Conservation (phyloP, 2,329 filamentous ascomycete genomes). For the Colletotrichum simmondsii region DNA sequence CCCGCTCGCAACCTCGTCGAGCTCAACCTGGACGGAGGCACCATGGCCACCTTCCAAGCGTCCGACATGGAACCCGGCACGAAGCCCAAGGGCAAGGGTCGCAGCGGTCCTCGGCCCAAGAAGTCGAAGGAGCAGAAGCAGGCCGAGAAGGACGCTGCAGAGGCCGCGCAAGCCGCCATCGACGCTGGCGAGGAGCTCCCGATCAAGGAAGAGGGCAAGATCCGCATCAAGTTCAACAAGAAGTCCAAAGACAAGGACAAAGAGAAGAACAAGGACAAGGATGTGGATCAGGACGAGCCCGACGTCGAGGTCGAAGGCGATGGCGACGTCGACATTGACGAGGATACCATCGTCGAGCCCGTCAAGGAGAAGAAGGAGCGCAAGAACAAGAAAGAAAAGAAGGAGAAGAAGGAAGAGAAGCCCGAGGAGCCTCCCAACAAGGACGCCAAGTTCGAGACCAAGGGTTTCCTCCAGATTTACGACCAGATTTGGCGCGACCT, state of each 20-base stretch:
- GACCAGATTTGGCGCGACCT: constrained; percentile 98
- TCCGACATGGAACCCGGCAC: constrained; percentile 63
- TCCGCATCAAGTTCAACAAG: constrained; percentile 72
- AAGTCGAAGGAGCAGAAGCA: constrained; percentile 92
- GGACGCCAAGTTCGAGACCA: constrained; percentile 80
- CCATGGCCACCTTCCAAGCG: constrained; percentile 85
- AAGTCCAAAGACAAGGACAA: constrained; percentile 56
- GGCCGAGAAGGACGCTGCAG: constrained; percentile 83
- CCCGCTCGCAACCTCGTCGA: constrained; percentile 74
- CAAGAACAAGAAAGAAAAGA: constrained; percentile 57
- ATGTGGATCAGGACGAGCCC: constrained; percentile 44
- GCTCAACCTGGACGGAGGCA: constrained; percentile 85
- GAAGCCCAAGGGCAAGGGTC: constrained; percentile 61
- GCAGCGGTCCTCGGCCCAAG: constrained; percentile 78
- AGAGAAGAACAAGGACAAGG: constrained; percentile 52
- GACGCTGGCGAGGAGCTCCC: constrained; percentile 82
- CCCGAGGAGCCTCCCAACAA: constrained; percentile 63
- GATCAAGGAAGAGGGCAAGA: constrained; percentile 67
- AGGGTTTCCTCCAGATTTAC: constrained; percentile 96
- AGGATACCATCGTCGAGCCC: constrained; percentile 46
- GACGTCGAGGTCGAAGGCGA: constrained; percentile 50
- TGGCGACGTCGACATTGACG: constrained; percentile 43
- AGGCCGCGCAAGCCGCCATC: constrained; percentile 85
- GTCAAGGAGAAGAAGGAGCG: constrained; percentile 57
- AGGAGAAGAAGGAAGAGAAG: constrained; percentile 56